A percentile compares a stretch with the other conserved stretches of the same genome.
These are phyloP conservation scores for Abortiporus biennis DNA, from an alignment of 1,284 basidiomycete species.

Conservation along the genomic window DNA sequence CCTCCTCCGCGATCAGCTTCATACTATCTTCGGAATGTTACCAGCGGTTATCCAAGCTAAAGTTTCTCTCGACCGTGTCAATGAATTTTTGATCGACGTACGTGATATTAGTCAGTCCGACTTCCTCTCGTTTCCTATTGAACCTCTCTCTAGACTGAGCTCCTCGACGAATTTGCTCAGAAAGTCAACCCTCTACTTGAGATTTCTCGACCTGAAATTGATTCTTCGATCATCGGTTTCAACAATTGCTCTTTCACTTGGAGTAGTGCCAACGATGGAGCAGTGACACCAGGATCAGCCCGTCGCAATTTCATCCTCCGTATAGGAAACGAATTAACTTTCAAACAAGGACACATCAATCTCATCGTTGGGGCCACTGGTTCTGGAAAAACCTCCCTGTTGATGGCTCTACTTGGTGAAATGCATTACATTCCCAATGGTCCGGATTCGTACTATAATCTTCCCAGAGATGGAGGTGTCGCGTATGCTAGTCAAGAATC, in stretches of 20 bases:
- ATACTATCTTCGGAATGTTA: constrained; percentile 25
- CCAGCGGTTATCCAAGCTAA: constrained; percentile 29
- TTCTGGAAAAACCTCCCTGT: constrained; percentile 43
- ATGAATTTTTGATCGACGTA: constrained; percentile 38
- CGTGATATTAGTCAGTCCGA: constrained; percentile 2
- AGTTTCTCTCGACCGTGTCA: constrained; percentile 40
- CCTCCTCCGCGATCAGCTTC: constrained; percentile 28
- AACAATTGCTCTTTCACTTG: constrained; percentile 36
- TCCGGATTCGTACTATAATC: constrained; percentile 54
- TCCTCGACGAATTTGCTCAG: constrained; percentile 7
- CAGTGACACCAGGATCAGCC: constrained; percentile 15
- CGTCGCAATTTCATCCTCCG: constrained; percentile 39
- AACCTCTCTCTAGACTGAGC: constrained; percentile 30
- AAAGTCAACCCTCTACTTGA: constrained; percentile 5
- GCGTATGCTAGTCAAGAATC: constrained; percentile 75
- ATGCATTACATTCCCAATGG: constrained; percentile 53
- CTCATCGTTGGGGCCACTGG: constrained; percentile 61
- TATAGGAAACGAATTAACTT: constrained; percentile 47
- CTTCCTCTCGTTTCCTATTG: constrained; percentile 3
- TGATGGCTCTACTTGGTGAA: constrained; percentile 45
- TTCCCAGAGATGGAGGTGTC: constrained; percentile 63
- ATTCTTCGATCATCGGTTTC: constrained; percentile 29
- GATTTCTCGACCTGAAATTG: constrained; percentile 13
- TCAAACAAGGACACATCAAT: constrained; percentile 54
- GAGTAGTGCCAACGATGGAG: constrained; percentile 23